Conservation (phyloP, 768 basidiomycete genomes). For the Tulasnella sp. region DNA sequence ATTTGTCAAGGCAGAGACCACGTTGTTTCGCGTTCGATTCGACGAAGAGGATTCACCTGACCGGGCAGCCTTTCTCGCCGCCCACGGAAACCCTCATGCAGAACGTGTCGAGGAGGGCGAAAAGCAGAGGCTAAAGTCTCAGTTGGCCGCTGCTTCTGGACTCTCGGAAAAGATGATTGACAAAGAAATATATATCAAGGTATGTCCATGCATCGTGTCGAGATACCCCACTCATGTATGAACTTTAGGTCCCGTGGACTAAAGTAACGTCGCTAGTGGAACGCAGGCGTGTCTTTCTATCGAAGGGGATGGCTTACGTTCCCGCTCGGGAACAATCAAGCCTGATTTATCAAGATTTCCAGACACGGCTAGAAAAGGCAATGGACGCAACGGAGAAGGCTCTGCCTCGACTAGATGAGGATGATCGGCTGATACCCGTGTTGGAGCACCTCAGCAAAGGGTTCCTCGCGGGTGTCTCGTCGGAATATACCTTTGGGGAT, state of each 20-base stretch:
- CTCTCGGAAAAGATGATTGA: constrained; percentile 32
- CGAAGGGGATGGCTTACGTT: constrained; percentile 80
- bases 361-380: constrained; percentile 52
- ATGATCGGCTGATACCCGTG: constrained; percentile 78
- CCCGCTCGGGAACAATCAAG: constrained; percentile 63
- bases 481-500: constrained; percentile 56
- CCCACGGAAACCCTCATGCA: constrained; percentile 17
- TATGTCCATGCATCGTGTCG: constrained; percentile 23
- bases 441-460: constrained; percentile 86
- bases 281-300: constrained; percentile 63
- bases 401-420: constrained; percentile 86
- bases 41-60: constrained; percentile 50
- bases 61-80: constrained; percentile 47
- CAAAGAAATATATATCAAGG: constrained; percentile 67
- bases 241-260: constrained; percentile 80
- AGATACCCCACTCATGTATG: not conserved
- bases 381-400: constrained; percentile 79
- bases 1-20: constrained; percentile 80
- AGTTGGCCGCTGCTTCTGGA: constrained; percentile 38
- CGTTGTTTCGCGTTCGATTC: constrained; percentile 72
- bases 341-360: constrained; percentile 80
- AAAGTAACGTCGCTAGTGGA: constrained; percentile 87
- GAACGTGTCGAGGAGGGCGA: constrained; percentile 44
- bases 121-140: constrained; percentile 33
- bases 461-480: constrained; percentile 81